Percentiles rank a stretch among this genome's conserved stretches.
Evolutionary conservation across 1,139 yeast genomes (phyloP).

Genomic region (Saccharomycopsis crataegensis): DNA sequence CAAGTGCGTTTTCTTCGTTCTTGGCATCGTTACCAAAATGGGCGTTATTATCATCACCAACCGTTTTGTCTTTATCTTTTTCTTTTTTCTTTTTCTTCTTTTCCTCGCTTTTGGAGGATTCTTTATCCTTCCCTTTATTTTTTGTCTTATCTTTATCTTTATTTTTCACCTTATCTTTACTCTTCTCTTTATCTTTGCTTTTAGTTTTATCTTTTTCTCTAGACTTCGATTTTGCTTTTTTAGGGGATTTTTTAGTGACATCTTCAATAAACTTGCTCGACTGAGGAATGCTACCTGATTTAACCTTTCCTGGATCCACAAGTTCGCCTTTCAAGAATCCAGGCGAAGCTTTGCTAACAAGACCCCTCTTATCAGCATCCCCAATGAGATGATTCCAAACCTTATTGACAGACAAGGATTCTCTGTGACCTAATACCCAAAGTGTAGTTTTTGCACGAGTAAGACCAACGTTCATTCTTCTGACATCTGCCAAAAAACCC

Average conservation of each 20-base stretch:
- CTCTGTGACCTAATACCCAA: constrained; percentile 83
- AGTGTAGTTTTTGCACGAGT: constrained; percentile 90
- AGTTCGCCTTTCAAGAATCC: constrained; percentile 9
- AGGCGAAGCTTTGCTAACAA: constrained; percentile 9
- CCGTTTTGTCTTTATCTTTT: background rate
- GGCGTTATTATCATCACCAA: too few relatives aligned
- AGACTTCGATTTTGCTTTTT: background rate
- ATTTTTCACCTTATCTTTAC: background rate
- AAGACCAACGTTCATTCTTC: constrained; percentile 94
- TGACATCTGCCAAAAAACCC: constrained; percentile 80
- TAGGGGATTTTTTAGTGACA: background rate
- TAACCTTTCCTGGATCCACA: background rate
- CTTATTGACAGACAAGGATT: constrained; percentile 51
- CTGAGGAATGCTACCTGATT: background rate
- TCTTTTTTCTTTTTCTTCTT: too few relatives aligned
- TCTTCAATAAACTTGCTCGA: background rate
- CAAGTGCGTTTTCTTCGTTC: too few relatives aligned
- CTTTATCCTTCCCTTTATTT: background rate
- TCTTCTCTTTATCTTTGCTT: background rate
- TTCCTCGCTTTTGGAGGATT: background rate
- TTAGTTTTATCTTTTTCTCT: background rate
- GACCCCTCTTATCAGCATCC: constrained; percentile 52
- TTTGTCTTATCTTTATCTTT: background rate
- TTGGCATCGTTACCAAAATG: too few relatives aligned
- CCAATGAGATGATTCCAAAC: constrained; percentile 63